A percentile compares a stretch with the other conserved stretches of the same genome.
These are phyloP conservation scores for Tuber indicum DNA, from an alignment of 495 filamentous ascomycete species.

Conservation along the genomic window DNA sequence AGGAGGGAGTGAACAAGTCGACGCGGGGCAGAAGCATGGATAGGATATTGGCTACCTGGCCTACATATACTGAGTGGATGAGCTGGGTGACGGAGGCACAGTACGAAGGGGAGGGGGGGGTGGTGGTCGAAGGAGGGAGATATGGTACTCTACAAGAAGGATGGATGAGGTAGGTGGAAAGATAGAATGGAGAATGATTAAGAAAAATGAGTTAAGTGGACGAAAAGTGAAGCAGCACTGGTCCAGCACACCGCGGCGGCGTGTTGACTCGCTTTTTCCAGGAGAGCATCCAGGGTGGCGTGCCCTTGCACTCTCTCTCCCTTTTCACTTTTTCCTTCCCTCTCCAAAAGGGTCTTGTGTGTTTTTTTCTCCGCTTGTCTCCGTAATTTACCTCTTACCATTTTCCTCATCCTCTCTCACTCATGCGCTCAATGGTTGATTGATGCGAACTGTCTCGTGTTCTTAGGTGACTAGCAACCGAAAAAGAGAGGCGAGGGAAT, in stretches of 20 bases:
- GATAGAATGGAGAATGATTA: slow-evolving; percentile 15
- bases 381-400: background rate
- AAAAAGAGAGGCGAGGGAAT: background rate
- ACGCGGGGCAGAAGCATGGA: slow-evolving; percentile 34
- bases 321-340: slow-evolving; percentile 1
- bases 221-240: background rate
- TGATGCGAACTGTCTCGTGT: background rate
- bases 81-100: slow-evolving; percentile 10
- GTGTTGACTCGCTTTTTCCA: background rate
- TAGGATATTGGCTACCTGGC: slow-evolving; percentile 23
- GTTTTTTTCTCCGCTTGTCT: background rate
- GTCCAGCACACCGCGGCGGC: background rate
- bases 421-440: background rate
- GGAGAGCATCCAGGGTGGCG: background rate
- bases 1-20: slow-evolving; percentile 24
- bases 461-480: background rate
- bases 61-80: slow-evolving; percentile 32
- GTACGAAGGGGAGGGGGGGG: slow-evolving; percentile 24
- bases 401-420: background rate
- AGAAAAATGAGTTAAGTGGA: slow-evolving; percentile 18
- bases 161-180: slow-evolving; percentile 7
- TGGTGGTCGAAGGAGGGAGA: slow-evolving; percentile 21
- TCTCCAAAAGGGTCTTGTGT: background rate
- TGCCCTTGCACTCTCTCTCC: background rate
- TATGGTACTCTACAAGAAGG: slow-evolving; percentile 33